Conservation (phyloP, 176 grass and related monocot species). For the Rhipidocladum racemiflorum region DNA sequence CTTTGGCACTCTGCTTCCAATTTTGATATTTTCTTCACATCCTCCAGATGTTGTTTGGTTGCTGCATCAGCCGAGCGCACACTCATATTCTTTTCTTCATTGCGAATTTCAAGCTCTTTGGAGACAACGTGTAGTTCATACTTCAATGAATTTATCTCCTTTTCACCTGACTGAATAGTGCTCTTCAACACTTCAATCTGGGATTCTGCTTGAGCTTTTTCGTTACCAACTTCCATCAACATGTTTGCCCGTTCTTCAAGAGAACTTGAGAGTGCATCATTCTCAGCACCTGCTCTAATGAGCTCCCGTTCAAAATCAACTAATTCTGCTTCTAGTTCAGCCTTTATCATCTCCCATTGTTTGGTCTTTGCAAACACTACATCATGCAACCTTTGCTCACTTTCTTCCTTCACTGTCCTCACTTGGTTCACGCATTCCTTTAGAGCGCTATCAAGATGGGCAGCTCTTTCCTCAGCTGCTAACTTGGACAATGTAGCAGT, state of each 20-base stretch:
- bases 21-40: slow-evolving; percentile 96
- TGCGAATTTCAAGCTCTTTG: slow-evolving; percentile 98
- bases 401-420: slow-evolving; percentile 94
- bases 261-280: slow-evolving; percentile 76
- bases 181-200: slow-evolving; percentile 90
- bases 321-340: slow-evolving; percentile 79
- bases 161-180: slow-evolving; percentile 71
- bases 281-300: slow-evolving; percentile 81
- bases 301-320: slow-evolving; percentile 83
- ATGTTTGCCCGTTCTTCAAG: slow-evolving; percentile 68
- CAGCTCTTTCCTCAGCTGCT: slow-evolving; percentile 80
- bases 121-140: slow-evolving; percentile 90
- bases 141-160: slow-evolving; percentile 88
- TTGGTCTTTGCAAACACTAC: slow-evolving; percentile 92
- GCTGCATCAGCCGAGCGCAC: slow-evolving; percentile 88
- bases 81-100: slow-evolving; percentile 99
- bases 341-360: slow-evolving; percentile 87
- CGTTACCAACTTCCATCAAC: slow-evolving; percentile 78
- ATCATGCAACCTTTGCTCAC: slow-evolving; percentile 96
- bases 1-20: slow-evolving; percentile 98
- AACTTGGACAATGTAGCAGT: slow-evolving; percentile 79
- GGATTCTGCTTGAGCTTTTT: slow-evolving; percentile 76
- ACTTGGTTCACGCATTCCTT: slow-evolving; percentile 99
- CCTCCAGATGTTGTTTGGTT: slow-evolving; percentile 80
- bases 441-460: slow-evolving; percentile 89